These are phyloP conservation scores for Beauveria sp. DNA, from an alignment of 2,329 filamentous ascomycete species.

Conservation along the genomic window DNA sequence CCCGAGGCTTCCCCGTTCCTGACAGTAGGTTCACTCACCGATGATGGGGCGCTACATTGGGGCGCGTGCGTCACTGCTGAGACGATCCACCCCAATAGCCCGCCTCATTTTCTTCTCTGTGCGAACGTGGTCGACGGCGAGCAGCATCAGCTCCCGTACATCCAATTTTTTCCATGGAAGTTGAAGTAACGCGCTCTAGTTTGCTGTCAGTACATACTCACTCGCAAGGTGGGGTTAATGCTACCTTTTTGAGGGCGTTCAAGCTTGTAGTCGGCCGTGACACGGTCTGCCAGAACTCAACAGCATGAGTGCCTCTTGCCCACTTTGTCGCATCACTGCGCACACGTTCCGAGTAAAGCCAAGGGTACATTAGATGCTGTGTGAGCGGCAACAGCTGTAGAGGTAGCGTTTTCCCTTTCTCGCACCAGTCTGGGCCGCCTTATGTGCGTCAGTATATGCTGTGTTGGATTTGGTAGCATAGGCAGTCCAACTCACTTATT, in stretches of 20 bases:
- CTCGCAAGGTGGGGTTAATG: neutral
- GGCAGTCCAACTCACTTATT: neutral
- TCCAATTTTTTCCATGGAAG: neutral
- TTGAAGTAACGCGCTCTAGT: neutral
- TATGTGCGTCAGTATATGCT: neutral
- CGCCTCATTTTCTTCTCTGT: neutral
- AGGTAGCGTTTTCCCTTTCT: neutral
- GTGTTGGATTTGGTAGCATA: neutral
- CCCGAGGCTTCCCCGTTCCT: neutral
- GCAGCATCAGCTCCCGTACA: neutral
- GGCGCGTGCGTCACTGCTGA: neutral
- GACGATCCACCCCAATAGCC: neutral
- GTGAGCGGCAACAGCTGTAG: neutral
- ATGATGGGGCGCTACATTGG: neutral
- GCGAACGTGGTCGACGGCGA: neutral
- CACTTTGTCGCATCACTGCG: neutral
- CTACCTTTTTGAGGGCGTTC: neutral
- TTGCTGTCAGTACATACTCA: neutral
- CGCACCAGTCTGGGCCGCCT: no score
- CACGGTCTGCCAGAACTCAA: neutral
- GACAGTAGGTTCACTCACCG: neutral
- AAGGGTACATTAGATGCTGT: conserved; percentile 1
- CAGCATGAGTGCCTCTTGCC: neutral
- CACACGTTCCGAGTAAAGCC: neutral
- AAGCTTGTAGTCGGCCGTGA: neutral